These are phyloP conservation scores for Clausena lansium DNA, from an alignment of 345 rosid species.

Conservation along the genomic window DNA sequence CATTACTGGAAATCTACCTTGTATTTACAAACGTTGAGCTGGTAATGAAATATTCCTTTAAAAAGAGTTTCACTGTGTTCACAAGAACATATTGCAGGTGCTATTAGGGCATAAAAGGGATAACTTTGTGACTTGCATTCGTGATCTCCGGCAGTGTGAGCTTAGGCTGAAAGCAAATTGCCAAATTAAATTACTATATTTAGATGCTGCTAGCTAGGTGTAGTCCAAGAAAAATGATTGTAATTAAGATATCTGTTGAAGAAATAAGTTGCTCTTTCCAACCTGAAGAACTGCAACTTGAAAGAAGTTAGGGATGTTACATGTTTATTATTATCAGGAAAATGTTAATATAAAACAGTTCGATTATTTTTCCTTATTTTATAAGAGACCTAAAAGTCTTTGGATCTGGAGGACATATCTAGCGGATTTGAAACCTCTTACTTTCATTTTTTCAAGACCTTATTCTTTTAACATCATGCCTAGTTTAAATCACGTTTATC, in stretches of 20 bases:
- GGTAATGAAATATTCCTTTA: neutral
- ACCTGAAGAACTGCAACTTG: neutral
- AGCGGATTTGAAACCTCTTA: neutral
- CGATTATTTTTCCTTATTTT: neutral
- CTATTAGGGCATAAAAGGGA: neutral
- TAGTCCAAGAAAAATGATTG: neutral
- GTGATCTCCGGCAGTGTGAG: neutral
- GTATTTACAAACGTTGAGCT: too few species aligned
- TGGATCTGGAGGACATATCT: neutral
- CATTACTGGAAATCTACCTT: too few species aligned
- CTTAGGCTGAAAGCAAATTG: neutral
- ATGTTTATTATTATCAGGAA: neutral
- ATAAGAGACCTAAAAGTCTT: neutral
- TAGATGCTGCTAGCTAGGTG: neutral
- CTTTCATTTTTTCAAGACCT: neutral
- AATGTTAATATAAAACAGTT: neutral
- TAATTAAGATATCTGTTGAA: neutral
- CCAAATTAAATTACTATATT: neutral
- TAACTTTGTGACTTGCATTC: neutral
- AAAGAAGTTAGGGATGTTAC: neutral
- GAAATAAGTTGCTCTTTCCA: neutral
- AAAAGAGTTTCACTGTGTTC: neutral
- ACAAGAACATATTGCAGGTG: neutral
- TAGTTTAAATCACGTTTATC: neutral
- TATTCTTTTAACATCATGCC: neutral